Conservation (phyloP, 257 asterid species). For the Nicotiana noctiflora region DNA sequence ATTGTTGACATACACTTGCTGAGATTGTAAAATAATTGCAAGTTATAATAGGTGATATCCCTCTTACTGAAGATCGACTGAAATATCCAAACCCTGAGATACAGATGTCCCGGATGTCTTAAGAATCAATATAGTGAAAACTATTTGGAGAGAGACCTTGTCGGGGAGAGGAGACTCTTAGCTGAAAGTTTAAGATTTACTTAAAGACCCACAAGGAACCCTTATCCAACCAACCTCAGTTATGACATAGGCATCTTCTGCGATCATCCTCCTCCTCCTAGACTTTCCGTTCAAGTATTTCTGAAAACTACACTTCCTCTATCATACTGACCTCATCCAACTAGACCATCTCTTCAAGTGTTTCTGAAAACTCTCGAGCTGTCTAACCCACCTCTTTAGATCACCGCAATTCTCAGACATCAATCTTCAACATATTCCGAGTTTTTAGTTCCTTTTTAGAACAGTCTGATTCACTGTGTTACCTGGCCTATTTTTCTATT, state of each 20-base stretch:
- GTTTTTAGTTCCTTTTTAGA: neutral
- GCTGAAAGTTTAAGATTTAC: neutral
- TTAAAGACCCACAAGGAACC: neutral
- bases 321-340: neutral
- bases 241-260: neutral
- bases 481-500: neutral
- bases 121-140: neutral
- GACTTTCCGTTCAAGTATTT: neutral
- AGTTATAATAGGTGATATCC: neutral
- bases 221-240: neutral
- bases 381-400: neutral
- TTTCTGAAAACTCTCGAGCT: neutral
- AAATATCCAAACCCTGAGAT: neutral
- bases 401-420: neutral
- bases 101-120: neutral
- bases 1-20: neutral
- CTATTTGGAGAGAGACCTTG: neutral
- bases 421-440: neutral
- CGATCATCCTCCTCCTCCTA: neutral
- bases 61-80: neutral
- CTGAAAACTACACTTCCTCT: neutral
- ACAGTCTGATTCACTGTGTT: neutral
- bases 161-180: neutral
- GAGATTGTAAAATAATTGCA: neutral
- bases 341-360: neutral